Evolutionary conservation across 208 protist species (phyloP).

Genomic region (Trypanosoma lewisi): DNA sequence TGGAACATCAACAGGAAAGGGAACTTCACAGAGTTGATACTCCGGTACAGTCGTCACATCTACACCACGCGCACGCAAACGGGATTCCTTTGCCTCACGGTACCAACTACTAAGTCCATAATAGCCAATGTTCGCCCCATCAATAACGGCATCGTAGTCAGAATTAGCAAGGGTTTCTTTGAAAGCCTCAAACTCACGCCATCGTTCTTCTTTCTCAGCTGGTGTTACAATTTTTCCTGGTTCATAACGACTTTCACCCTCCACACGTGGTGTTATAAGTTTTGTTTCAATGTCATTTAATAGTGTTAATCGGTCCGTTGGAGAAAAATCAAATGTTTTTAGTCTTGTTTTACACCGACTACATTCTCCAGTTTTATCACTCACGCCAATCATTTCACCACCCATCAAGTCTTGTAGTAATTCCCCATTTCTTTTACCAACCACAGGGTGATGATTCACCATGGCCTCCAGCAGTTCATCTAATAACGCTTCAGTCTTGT

Average conservation of each 20-base stretch:
- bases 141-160: conserved; percentile 75
- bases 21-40: conserved; percentile 42
- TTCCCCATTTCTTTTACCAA: conserved; percentile 56
- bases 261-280: conserved; percentile 53
- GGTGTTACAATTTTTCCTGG: conserved; percentile 39
- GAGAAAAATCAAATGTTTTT: conserved; percentile 60
- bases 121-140: conserved; percentile 80
- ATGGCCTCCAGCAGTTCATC: conserved; percentile 46
- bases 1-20: conserved; percentile 81
- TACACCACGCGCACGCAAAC: conserved; percentile 44
- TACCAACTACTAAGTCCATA: conserved; percentile 85
- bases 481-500: background rate
- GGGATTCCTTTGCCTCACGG: conserved; percentile 51
- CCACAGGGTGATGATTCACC: conserved; percentile 70
- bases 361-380: conserved; percentile 43
- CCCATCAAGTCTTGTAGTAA: conserved; percentile 48
- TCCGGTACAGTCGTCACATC: conserved; percentile 37
- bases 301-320: conserved; percentile 41
- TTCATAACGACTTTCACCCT: conserved; percentile 56
- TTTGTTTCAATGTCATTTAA: conserved; percentile 73
- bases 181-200: conserved; percentile 59
- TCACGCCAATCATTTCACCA: conserved; percentile 29
- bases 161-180: conserved; percentile 31
- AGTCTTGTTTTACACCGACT: conserved; percentile 39
- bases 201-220: conserved; percentile 35